phyloP scores from a whole-genome alignment of 352 stramenopile genomes.

The Phytophthora citrophthora region DNA sequence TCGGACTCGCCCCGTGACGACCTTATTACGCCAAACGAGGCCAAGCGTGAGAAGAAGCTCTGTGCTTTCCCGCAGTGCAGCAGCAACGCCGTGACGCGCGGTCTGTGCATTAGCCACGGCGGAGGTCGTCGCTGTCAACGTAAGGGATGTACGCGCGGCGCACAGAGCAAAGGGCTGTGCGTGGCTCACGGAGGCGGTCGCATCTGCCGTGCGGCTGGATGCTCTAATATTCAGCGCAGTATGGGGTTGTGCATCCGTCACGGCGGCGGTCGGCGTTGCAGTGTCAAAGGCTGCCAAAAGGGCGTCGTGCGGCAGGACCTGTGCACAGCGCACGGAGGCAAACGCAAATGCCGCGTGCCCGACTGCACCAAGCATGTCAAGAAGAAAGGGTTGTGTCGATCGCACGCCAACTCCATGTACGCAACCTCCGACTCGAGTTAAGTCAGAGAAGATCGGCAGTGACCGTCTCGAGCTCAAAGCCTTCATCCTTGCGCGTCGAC shows the following conservation, averaged over 20 bases:
- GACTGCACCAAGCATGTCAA: slow-evolving; percentile 89
- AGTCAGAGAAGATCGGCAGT: slow-evolving; percentile 21
- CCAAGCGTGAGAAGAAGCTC: slow-evolving; percentile 77
- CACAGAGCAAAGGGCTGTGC: slow-evolving; percentile 85
- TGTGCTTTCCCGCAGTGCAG: slow-evolving; percentile 74
- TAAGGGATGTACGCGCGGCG: slow-evolving; percentile 82
- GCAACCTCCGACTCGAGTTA: slow-evolving; percentile 25
- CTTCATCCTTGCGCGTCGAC: slow-evolving; percentile 16
- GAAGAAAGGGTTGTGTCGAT: slow-evolving; percentile 82
- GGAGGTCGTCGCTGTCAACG: slow-evolving; percentile 81
- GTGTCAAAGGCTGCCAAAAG: slow-evolving; percentile 81
- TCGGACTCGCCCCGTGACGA: slow-evolving; percentile 34
- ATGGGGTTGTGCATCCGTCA: slow-evolving; percentile 91
- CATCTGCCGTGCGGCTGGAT: slow-evolving; percentile 80
- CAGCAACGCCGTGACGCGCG: slow-evolving; percentile 83
- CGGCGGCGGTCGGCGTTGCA: slow-evolving; percentile 84
- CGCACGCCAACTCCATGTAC: slow-evolving; percentile 76
- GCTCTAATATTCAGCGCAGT: slow-evolving; percentile 88
- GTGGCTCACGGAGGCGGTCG: slow-evolving; percentile 82
- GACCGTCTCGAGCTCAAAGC: slow-evolving; percentile 1
- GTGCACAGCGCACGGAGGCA: slow-evolving; percentile 87
- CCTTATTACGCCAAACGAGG: slow-evolving; percentile 17
- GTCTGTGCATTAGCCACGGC: slow-evolving; percentile 84
- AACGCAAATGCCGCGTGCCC: slow-evolving; percentile 81
- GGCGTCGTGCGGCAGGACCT: slow-evolving; percentile 87